A percentile compares a stretch with the other conserved stretches of the same genome.
These are phyloP conservation scores for Colletotrichum sp. DNA, from an alignment of 2,329 filamentous ascomycete genomes.

Conservation along the genomic window DNA sequence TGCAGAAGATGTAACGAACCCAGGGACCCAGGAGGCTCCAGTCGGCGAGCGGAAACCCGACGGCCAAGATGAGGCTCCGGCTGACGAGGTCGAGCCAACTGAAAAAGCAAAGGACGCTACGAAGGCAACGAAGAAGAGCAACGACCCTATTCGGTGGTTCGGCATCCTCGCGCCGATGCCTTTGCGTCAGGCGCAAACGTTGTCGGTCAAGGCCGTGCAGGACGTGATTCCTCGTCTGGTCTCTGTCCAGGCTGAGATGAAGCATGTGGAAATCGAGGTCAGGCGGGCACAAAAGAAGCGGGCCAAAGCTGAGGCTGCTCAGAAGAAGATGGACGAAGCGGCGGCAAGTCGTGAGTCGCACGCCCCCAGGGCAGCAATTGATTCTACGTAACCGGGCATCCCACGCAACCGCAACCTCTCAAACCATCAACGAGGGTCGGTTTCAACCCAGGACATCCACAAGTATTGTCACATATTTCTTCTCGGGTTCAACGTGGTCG, in stretches of 20 bases:
- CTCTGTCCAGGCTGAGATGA: slow-evolving; percentile 65
- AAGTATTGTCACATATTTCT: slow-evolving; percentile 57
- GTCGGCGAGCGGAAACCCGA: slow-evolving; percentile 6
- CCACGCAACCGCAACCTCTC: background rate
- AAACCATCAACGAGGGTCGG: background rate
- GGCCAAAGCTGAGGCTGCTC: slow-evolving; percentile 48
- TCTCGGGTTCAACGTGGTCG: slow-evolving; percentile 56
- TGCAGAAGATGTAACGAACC: slow-evolving; percentile 6
- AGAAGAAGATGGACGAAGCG: slow-evolving; percentile 30
- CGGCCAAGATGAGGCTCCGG: background rate
- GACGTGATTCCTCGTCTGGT: slow-evolving; percentile 62
- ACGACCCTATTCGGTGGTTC: slow-evolving; percentile 66
- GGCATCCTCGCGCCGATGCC: slow-evolving; percentile 58
- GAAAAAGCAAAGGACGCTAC: background rate
- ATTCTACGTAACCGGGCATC: background rate
- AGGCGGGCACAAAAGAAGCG: slow-evolving; percentile 63
- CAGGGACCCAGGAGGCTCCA: background rate
- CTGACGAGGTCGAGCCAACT: slow-evolving; percentile 5
- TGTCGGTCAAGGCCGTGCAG: slow-evolving; percentile 62
- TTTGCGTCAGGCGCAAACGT: slow-evolving; percentile 62
- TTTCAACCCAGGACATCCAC: slow-evolving; percentile 42
- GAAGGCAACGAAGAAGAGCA: slow-evolving; percentile 15
- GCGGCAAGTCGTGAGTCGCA: background rate
- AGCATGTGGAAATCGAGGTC: slow-evolving; percentile 71
- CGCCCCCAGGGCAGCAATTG: background rate